Conservation (phyloP, 2,329 filamentous ascomycete genomes). For the Colletotrichum navitas region DNA sequence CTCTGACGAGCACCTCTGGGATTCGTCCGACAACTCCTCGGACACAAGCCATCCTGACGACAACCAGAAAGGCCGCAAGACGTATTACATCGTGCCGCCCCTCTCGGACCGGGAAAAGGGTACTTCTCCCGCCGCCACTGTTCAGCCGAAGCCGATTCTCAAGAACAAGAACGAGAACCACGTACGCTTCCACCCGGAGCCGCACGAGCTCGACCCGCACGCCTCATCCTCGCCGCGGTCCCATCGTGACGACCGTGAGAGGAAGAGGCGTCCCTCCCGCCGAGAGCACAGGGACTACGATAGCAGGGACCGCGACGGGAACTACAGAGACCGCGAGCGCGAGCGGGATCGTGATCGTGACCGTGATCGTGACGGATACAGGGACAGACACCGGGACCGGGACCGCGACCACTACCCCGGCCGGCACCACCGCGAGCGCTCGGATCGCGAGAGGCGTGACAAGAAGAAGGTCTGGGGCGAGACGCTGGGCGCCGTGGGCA, state of each 20-base stretch:
- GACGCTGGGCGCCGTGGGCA: slow-evolving; percentile 68
- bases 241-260: slow-evolving; percentile 50
- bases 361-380: slow-evolving; percentile 47
- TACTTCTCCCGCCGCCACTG: slow-evolving; percentile 52
- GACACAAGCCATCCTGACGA: slow-evolving; percentile 44
- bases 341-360: slow-evolving; percentile 50
- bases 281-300: slow-evolving; percentile 44
- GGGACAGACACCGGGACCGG: slow-evolving; percentile 53
- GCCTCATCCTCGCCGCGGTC: slow-evolving; percentile 47
- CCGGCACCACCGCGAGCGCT: slow-evolving; percentile 46
- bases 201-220: slow-evolving; percentile 56
- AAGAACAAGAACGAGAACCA: slow-evolving; percentile 72
- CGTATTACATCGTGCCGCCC: slow-evolving; percentile 57
- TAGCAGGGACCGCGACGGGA: slow-evolving; percentile 53
- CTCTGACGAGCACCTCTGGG: slow-evolving; percentile 47
- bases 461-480: slow-evolving; percentile 64
- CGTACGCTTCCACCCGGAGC: slow-evolving; percentile 65
- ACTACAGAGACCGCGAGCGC: slow-evolving; percentile 52
- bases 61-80: slow-evolving; percentile 49
- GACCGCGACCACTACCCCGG: slow-evolving; percentile 56
- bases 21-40: slow-evolving; percentile 47
- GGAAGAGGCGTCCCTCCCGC: slow-evolving; percentile 46
- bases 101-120: slow-evolving; percentile 47
- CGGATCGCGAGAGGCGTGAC: slow-evolving; percentile 49
- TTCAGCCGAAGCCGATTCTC: slow-evolving; percentile 68